Evolutionary conservation across 2,329 filamentous ascomycete species (phyloP).

Genomic region (Cadophora luteo-olivacea): DNA sequence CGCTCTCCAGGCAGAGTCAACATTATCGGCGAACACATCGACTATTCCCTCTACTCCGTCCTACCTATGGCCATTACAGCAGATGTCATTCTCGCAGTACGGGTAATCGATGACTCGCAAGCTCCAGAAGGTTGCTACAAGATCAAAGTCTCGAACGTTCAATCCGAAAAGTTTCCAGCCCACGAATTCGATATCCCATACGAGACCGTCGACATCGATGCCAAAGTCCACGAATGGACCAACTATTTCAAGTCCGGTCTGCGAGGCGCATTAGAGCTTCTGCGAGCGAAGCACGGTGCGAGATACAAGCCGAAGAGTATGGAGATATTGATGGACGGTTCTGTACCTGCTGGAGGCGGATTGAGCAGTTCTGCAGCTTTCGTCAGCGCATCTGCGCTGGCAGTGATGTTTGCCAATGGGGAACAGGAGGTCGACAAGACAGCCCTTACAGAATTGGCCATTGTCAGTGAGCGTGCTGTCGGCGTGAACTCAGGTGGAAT

Average conservation of each 20-base stretch:
- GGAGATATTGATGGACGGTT: slow-evolving; percentile 89
- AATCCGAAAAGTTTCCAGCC: slow-evolving; percentile 75
- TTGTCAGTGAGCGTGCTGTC: slow-evolving; percentile 91
- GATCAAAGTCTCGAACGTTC: slow-evolving; percentile 82
- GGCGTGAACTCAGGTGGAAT: slow-evolving; percentile 98
- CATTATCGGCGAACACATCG: slow-evolving; percentile 98
- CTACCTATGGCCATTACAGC: slow-evolving; percentile 94
- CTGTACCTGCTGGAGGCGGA: slow-evolving; percentile 89
- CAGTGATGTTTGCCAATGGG: slow-evolving; percentile 86
- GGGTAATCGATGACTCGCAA: slow-evolving; percentile 52
- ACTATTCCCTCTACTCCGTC: slow-evolving; percentile 96
- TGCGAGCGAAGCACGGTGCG: slow-evolving; percentile 68
- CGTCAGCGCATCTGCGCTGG: slow-evolving; percentile 86
- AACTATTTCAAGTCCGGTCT: slow-evolving; percentile 98
- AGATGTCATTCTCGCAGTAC: slow-evolving; percentile 87
- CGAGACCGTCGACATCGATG: slow-evolving; percentile 78
- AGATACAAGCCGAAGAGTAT: slow-evolving; percentile 75
- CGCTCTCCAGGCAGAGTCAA: slow-evolving; percentile 95
- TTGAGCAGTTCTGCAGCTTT: slow-evolving; percentile 94
- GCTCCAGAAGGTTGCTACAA: slow-evolving; percentile 62
- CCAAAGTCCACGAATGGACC: slow-evolving; percentile 88
- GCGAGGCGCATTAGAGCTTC: slow-evolving; percentile 77
- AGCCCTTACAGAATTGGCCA: slow-evolving; percentile 88
- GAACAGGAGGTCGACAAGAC: slow-evolving; percentile 84
- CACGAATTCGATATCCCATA: slow-evolving; percentile 75